Conservation (phyloP, 2,329 filamentous ascomycete genomes). For the Zymoseptoria tritici region DNA sequence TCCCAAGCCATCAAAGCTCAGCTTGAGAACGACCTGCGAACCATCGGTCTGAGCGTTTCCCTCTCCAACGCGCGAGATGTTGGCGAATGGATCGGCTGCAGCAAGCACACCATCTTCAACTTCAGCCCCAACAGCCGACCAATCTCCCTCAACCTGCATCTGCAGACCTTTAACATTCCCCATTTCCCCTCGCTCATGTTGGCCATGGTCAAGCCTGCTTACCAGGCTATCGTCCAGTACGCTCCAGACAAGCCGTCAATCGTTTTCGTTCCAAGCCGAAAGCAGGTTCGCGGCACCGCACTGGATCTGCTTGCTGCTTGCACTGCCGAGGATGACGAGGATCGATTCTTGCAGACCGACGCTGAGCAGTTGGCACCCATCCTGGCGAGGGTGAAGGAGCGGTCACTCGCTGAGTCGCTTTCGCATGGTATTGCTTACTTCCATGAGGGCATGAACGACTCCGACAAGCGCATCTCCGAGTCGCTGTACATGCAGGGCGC, state of each 20-base stretch:
- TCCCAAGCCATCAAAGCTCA: slow-evolving; percentile 95
- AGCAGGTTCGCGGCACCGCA: slow-evolving; percentile 82
- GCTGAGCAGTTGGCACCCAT: slow-evolving; percentile 74
- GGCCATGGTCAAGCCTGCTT: slow-evolving; percentile 93
- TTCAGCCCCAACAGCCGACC: slow-evolving; percentile 89
- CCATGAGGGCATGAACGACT: slow-evolving; percentile 82
- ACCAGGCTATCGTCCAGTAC: slow-evolving; percentile 78
- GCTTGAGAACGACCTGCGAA: slow-evolving; percentile 74
- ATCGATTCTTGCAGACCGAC: slow-evolving; percentile 84
- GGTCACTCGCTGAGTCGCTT: slow-evolving; percentile 77
- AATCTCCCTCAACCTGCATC: slow-evolving; percentile 83
- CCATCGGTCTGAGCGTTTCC: slow-evolving; percentile 84
- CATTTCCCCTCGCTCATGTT: slow-evolving; percentile 98
- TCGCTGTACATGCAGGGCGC: slow-evolving; percentile 85
- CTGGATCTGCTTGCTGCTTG: slow-evolving; percentile 83
- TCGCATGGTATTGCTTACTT: slow-evolving; percentile 95
- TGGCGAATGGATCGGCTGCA: slow-evolving; percentile 96
- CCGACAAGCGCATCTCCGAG: slow-evolving; percentile 88
- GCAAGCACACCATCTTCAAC: slow-evolving; percentile 97
- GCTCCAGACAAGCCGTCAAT: slow-evolving; percentile 84
- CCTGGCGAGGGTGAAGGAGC: slow-evolving; percentile 75
- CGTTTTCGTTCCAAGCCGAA: slow-evolving; percentile 85
- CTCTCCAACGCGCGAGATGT: slow-evolving; percentile 88
- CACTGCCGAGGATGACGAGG: slow-evolving; percentile 81
- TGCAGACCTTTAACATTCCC: slow-evolving; percentile 91